Conservation (phyloP, 129 eudicot genomes). For the Saposhnikovia divaricata region DNA sequence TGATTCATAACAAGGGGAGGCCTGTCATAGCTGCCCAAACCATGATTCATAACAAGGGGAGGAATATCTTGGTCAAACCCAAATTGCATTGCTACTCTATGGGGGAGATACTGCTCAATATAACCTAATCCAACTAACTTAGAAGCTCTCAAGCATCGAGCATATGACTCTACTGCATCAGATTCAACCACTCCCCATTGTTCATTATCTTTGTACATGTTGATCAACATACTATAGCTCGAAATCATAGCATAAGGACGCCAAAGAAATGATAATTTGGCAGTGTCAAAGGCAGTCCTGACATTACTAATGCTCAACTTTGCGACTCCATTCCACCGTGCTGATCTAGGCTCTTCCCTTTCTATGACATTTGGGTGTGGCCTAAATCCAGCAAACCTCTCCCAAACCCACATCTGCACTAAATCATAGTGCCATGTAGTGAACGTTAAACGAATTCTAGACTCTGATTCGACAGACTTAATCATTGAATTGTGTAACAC, state of each 20-base stretch:
- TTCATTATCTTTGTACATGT: conserved; percentile 24
- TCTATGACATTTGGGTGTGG: background rate
- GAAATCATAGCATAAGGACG: conserved; percentile 34
- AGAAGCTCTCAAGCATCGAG: conserved; percentile 25
- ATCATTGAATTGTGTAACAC: conserved; percentile 14
- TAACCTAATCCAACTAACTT: conserved; percentile 30
- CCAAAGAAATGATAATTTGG: conserved; percentile 27
- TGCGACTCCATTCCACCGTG: background rate
- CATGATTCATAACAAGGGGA: background rate
- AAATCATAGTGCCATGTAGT: conserved; percentile 15
- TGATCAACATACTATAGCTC: background rate
- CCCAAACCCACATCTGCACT: conserved; percentile 34
- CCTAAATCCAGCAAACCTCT: conserved; percentile 23
- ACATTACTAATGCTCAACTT: background rate
- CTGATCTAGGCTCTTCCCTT: conserved; percentile 25
- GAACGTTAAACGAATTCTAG: background rate
- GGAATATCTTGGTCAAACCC: conserved; percentile 25
- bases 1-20: conserved; percentile 10
- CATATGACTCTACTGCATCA: conserved; percentile 24
- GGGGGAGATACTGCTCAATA: conserved; percentile 20
- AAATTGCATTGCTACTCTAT: conserved; percentile 30
- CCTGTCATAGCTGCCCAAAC: conserved; percentile 10
- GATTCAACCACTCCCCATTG: conserved; percentile 6
- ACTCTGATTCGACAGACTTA: background rate
- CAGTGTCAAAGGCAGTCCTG: background rate